A percentile compares a stretch with the other conserved stretches of the same genome.
Evolutionary conservation across 495 filamentous ascomycete genomes (phyloP).

Genomic region (Neurospora tetraspora): DNA sequence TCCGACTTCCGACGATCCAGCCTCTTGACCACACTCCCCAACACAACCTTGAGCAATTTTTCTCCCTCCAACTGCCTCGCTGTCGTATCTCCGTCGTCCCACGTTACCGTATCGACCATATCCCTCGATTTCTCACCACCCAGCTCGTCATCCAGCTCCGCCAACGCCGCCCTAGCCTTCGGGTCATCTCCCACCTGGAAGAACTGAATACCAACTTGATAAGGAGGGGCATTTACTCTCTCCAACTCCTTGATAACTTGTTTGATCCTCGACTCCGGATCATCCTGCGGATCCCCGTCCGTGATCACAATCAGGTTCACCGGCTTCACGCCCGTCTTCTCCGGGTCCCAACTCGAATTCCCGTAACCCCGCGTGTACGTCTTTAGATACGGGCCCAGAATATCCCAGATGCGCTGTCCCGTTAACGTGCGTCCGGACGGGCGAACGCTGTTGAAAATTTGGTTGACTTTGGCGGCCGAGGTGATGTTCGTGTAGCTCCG

Average conservation of each 20-base stretch:
- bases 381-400: conserved; percentile 58
- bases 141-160: conserved; percentile 72
- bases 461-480: conserved; percentile 39
- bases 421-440: conserved; percentile 67
- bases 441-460: conserved; percentile 55
- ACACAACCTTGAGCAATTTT: conserved; percentile 71
- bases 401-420: conserved; percentile 58
- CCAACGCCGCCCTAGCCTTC: conserved; percentile 51
- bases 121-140: conserved; percentile 55
- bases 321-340: conserved; percentile 49
- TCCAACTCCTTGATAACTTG: conserved; percentile 62
- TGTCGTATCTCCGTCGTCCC: conserved; percentile 35
- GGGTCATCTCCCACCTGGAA: conserved; percentile 84
- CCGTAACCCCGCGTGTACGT: conserved; percentile 20
- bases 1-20: conserved; percentile 37
- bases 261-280: conserved; percentile 59
- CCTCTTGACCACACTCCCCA: conserved; percentile 61
- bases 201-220: conserved; percentile 93
- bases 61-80: conserved; percentile 37
- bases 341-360: conserved; percentile 27
- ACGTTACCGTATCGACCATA: conserved; percentile 91
- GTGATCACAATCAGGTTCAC: conserved; percentile 93
- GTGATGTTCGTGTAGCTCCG: conserved; percentile 48
- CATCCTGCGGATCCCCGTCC: conserved; percentile 75
- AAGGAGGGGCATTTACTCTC: conserved; percentile 56